Percentiles rank a stretch among this genome's conserved stretches.
Conservation (phyloP, 192 early-diverging fungal genomes). For the Phlyctochytrium bullatum region DNA sequence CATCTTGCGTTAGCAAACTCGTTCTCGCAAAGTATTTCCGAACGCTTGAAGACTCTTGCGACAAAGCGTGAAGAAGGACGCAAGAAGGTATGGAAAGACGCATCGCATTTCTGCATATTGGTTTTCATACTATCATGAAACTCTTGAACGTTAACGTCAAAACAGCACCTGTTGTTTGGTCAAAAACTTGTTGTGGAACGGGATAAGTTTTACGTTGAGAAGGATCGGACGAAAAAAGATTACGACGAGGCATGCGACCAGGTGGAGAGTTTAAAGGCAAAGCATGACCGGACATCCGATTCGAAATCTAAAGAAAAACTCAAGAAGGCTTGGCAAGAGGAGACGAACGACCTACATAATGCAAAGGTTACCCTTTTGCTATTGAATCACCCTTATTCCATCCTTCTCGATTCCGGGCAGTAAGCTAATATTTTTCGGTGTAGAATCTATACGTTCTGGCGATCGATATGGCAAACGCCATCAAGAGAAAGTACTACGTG, state of each 20-base stretch:
- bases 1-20: conserved; percentile 52
- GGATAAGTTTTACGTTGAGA: conserved; percentile 59
- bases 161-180: conserved; percentile 64
- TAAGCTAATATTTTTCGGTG: not conserved
- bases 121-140: not conserved
- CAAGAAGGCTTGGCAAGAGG: conserved; percentile 45
- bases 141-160: not conserved
- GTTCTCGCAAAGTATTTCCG: conserved; percentile 46
- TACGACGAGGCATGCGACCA: conserved; percentile 68
- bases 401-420: not conserved
- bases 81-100: conserved; percentile 63
- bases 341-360: conserved; percentile 70
- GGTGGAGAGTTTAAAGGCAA: conserved; percentile 56
- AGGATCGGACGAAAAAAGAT: conserved; percentile 57
- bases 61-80: conserved; percentile 63
- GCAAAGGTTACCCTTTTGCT: conserved; percentile 24
- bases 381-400: not conserved
- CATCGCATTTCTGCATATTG: conserved; percentile 1
- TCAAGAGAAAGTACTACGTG: conserved; percentile 60
- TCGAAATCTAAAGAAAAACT: conserved; percentile 58
- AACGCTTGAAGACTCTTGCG: conserved; percentile 53
- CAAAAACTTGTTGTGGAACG: conserved; percentile 57
- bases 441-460: conserved; percentile 71
- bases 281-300: conserved; percentile 56
- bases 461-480: conserved; percentile 60